Evolutionary conservation across 441 rosid genomes (phyloP).

Genomic region (Iberis amara): DNA sequence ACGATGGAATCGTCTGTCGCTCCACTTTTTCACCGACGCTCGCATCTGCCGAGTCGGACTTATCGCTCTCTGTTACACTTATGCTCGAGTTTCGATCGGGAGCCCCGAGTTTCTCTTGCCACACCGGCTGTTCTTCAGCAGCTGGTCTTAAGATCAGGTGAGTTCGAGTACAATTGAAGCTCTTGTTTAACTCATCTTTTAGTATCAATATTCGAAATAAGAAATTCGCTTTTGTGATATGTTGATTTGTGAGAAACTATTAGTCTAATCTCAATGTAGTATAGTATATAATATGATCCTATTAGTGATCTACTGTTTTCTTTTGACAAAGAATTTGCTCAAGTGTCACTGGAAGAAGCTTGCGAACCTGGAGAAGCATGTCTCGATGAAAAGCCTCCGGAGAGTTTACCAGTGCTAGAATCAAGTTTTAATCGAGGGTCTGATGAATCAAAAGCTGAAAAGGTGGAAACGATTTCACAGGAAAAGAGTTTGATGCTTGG

Average conservation of each 20-base stretch:
- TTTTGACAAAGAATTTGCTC: conserved; percentile 13
- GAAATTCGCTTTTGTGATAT: background rate
- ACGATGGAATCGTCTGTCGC: conserved; percentile 14
- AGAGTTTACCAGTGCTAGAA: background rate
- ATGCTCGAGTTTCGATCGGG: conserved; percentile 46
- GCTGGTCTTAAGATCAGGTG: conserved; percentile 37
- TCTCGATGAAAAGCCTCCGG: background rate
- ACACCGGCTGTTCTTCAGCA: conserved; percentile 35
- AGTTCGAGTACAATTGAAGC: background rate
- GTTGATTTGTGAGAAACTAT: conserved; percentile 6
- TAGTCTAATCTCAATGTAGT: background rate
- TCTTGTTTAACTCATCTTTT: background rate
- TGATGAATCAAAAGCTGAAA: conserved; percentile 24
- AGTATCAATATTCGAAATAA: background rate
- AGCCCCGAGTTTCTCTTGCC: conserved; percentile 39
- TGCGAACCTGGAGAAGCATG: conserved; percentile 19
- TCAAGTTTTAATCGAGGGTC: too few relatives aligned
- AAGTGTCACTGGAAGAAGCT: conserved; percentile 25
- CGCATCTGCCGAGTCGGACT: conserved; percentile 44
- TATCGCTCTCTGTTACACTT: conserved; percentile 43
- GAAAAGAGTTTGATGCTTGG: conserved; percentile 12
- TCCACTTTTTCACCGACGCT: conserved; percentile 32
- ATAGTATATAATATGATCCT: conserved; percentile 13
- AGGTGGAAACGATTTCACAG: conserved; percentile 16
- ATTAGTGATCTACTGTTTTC: conserved; percentile 19